A percentile compares a stretch with the other conserved stretches of the same genome.
Conservation (phyloP, 176 grass and related monocot species). For the Avena atlantica region DNA sequence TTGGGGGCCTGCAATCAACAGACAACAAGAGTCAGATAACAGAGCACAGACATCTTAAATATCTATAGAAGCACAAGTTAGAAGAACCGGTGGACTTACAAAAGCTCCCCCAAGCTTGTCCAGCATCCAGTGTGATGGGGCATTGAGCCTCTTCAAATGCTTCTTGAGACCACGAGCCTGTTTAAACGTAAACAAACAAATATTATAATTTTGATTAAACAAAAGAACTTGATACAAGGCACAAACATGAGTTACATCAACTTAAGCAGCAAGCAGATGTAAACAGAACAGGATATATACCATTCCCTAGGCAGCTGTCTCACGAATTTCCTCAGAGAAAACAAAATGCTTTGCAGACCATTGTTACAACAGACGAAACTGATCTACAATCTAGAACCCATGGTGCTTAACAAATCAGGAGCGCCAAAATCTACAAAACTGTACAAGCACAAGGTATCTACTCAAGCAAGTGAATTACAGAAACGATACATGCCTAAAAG, state of each 20-base stretch:
- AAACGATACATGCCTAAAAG: too few relatives aligned
- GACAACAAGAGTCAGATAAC: background rate
- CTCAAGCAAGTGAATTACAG: too few relatives aligned
- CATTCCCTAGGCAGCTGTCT: background rate
- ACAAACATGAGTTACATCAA: background rate
- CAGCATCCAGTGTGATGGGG: constrained; percentile 75
- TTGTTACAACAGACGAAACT: background rate
- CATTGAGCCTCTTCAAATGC: constrained; percentile 88
- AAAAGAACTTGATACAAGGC: background rate
- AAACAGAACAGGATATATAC: background rate
- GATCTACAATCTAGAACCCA: background rate
- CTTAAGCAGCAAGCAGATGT: background rate
- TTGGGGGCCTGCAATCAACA: constrained; percentile 61
- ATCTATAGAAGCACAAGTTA: background rate
- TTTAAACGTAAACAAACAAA: background rate
- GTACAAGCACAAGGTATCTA: background rate
- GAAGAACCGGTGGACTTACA: constrained; percentile 45
- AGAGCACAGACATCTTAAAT: background rate
- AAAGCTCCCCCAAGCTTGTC: constrained; percentile 85
- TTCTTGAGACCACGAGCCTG: constrained; percentile 76
- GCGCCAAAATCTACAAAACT: background rate
- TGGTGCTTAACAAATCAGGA: too few relatives aligned
- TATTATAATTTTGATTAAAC: background rate
- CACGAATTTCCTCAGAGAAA: background rate
- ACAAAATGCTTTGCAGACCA: too few relatives aligned